These are phyloP conservation scores for Hymenoscyphus linearis DNA, from an alignment of 2,329 filamentous ascomycete genomes.

Conservation along the genomic window DNA sequence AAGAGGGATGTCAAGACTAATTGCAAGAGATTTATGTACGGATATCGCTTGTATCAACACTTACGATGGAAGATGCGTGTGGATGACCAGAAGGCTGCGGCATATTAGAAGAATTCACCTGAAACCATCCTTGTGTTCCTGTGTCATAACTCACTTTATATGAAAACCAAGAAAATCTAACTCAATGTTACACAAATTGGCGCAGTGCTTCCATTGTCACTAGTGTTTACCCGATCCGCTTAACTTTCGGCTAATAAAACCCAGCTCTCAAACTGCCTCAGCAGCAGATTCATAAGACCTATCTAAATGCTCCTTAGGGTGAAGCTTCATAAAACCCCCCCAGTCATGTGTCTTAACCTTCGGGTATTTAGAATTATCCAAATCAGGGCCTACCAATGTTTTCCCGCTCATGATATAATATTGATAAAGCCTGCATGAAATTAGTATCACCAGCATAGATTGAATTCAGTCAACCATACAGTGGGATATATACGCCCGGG, in stretches of 20 bases:
- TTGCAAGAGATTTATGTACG: too few species aligned
- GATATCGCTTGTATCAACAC: too few species aligned
- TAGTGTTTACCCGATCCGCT: too few species aligned
- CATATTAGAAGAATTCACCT: too few species aligned
- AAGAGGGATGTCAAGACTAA: too few species aligned
- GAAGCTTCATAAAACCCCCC: neutral
- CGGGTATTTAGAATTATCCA: neutral
- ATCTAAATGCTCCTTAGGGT: neutral
- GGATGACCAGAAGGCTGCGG: too few species aligned
- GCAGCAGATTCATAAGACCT: neutral
- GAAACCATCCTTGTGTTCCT: too few species aligned
- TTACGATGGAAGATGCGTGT: too few species aligned
- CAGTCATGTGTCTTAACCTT: neutral
- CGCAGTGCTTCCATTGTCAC: too few species aligned
- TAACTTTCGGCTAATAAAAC: neutral
- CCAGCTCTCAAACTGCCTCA: neutral
- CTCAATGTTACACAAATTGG: too few species aligned
- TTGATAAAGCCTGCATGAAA: neutral
- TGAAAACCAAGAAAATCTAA: too few species aligned
- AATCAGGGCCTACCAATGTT: neutral
- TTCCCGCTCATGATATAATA: neutral
- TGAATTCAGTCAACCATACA: neutral
- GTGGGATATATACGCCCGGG: neutral
- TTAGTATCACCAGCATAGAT: neutral
- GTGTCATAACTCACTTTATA: too few species aligned